A percentile compares a stretch with the other conserved stretches of the same genome.
Conservation (phyloP, 768 basidiomycete genomes). For the Piloderma croceum region DNA sequence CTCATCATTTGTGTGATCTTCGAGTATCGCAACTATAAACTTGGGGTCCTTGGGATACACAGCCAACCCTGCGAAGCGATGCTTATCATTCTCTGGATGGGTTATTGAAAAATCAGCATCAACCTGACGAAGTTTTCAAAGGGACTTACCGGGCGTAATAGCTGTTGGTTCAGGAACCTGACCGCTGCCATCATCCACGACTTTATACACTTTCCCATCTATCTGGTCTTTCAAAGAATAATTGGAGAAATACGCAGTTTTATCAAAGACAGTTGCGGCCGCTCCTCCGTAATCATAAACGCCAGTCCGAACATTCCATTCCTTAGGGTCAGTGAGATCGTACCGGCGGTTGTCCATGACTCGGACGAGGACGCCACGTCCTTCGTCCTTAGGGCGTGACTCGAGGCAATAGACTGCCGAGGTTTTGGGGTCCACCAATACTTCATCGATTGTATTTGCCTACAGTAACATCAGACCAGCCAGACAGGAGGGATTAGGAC, state of each 20-base stretch:
- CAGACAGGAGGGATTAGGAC: background rate
- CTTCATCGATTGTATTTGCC: slow-evolving; percentile 32
- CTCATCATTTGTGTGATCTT: slow-evolving; percentile 59
- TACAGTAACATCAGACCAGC: background rate
- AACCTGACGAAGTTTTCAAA: slow-evolving; percentile 5
- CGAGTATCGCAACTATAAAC: slow-evolving; percentile 56
- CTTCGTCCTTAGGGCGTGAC: slow-evolving; percentile 49
- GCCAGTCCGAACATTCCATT: slow-evolving; percentile 52
- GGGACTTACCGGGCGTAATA: slow-evolving; percentile 66
- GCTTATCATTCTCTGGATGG: slow-evolving; percentile 40
- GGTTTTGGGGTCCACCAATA: slow-evolving; percentile 49
- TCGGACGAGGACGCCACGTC: slow-evolving; percentile 53
- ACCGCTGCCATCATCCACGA: slow-evolving; percentile 24
- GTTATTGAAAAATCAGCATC: slow-evolving; percentile 1
- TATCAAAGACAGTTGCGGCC: slow-evolving; percentile 46
- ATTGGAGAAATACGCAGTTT: slow-evolving; percentile 55
- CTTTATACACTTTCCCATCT: slow-evolving; percentile 51
- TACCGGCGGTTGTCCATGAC: slow-evolving; percentile 45
- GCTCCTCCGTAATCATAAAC: slow-evolving; percentile 75
- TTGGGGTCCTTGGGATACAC: slow-evolving; percentile 49
- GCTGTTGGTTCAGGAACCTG: slow-evolving; percentile 35
- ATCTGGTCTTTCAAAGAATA: too few species aligned
- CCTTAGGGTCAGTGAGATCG: slow-evolving; percentile 39
- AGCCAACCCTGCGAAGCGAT: slow-evolving; percentile 61
- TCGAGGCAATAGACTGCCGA: slow-evolving; percentile 52